Conservation (phyloP, 2,329 filamentous ascomycete genomes). For the Fusarium drepaniforme region DNA sequence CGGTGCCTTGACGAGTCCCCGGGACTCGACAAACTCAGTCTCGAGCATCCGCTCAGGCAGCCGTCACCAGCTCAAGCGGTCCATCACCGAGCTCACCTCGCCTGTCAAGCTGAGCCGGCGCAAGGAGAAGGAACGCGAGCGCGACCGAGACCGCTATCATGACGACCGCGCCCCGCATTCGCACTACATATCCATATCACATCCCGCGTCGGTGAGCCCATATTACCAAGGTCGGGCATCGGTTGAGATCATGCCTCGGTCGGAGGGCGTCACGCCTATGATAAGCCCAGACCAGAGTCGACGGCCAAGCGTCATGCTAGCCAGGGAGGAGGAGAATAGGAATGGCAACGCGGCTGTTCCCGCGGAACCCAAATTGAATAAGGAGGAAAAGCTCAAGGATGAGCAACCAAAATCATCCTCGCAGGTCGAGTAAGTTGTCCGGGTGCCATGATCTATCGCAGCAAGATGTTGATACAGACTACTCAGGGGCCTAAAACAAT, state of each 20-base stretch:
- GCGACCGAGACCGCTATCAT: slow-evolving; percentile 39
- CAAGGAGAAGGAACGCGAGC: slow-evolving; percentile 44
- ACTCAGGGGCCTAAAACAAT: slow-evolving; percentile 61
- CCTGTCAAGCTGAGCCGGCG: slow-evolving; percentile 57
- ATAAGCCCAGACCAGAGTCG: slow-evolving; percentile 59
- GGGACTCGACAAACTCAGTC: slow-evolving; percentile 40
- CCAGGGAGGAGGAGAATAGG: slow-evolving; percentile 45
- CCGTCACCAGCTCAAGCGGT: slow-evolving; percentile 67
- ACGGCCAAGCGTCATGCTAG: slow-evolving; percentile 55
- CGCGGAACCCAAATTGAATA: slow-evolving; percentile 43
- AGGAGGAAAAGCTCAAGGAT: slow-evolving; percentile 54
- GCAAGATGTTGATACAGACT: slow-evolving; percentile 37
- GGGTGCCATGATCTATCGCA: not conserved
- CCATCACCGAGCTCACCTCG: slow-evolving; percentile 66
- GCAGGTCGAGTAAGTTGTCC: slow-evolving; percentile 48
- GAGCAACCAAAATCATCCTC: slow-evolving; percentile 51
- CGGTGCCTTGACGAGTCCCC: slow-evolving; percentile 41
- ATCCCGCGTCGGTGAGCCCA: slow-evolving; percentile 41
- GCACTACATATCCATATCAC: slow-evolving; percentile 32
- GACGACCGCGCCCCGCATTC: slow-evolving; percentile 45
- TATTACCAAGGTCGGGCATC: slow-evolving; percentile 53
- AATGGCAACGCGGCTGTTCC: slow-evolving; percentile 16
- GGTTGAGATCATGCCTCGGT: slow-evolving; percentile 58
- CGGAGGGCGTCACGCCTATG: slow-evolving; percentile 59
- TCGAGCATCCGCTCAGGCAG: slow-evolving; percentile 43